Evolutionary conservation across 352 stramenopile species (phyloP).

Genomic region (Phytophthora pluvialis): DNA sequence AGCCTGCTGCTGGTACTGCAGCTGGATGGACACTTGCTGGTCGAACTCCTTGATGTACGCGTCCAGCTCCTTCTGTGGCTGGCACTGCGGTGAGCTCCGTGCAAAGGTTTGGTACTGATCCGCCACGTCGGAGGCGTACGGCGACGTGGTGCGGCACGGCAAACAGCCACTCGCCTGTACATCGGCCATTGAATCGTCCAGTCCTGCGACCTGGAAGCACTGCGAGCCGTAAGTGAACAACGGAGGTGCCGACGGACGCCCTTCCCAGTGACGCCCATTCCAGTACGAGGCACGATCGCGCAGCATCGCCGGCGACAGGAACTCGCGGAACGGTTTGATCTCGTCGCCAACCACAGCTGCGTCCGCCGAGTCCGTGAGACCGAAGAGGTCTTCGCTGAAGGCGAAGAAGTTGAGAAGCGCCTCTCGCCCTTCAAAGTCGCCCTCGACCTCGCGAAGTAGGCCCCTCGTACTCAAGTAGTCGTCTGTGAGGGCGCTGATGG

Average conservation of each 20-base stretch:
- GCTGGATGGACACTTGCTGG: slow-evolving; percentile 78
- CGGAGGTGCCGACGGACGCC: slow-evolving; percentile 58
- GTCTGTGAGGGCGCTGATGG: slow-evolving; percentile 89
- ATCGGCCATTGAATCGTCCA: slow-evolving; percentile 14
- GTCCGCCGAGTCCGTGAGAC: slow-evolving; percentile 44
- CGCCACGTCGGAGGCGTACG: slow-evolving; percentile 53
- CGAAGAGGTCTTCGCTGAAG: slow-evolving; percentile 78
- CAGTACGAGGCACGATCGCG: slow-evolving; percentile 75
- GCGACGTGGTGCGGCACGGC: slow-evolving; percentile 63
- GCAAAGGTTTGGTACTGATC: slow-evolving; percentile 50
- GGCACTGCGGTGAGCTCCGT: slow-evolving; percentile 46
- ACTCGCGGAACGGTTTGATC: slow-evolving; percentile 58
- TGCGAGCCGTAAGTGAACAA: slow-evolving; percentile 79
- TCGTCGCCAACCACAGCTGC: slow-evolving; percentile 33
- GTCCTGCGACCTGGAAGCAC: slow-evolving; percentile 59
- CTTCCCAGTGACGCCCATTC: slow-evolving; percentile 85
- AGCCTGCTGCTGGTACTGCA: slow-evolving; percentile 79
- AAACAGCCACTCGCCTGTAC: slow-evolving; percentile 54
- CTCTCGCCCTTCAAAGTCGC: slow-evolving; percentile 82
- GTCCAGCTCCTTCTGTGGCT: slow-evolving; percentile 73
- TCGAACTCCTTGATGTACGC: slow-evolving; percentile 86
- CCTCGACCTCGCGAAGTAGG: slow-evolving; percentile 73
- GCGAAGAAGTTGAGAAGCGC: slow-evolving; percentile 74
- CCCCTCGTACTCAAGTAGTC: slow-evolving; percentile 91
- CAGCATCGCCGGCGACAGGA: slow-evolving; percentile 52